Base-by-base conservation (phyloP, 495 filamentous ascomycete genomes). In the Talaromyces borbonicus region DNA sequence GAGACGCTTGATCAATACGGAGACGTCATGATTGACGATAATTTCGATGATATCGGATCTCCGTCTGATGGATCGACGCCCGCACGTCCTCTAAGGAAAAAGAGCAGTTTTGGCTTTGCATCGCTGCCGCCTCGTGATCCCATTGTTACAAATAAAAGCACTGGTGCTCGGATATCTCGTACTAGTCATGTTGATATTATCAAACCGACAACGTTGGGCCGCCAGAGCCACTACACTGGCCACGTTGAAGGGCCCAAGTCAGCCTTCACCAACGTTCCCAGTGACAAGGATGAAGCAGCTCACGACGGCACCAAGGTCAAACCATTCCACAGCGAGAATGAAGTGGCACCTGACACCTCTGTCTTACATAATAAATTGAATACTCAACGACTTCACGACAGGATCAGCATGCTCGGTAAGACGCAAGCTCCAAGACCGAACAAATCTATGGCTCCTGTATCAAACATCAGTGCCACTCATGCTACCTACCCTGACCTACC, bases 401-500 rank as follows among this genome's bases (percentile, higher is more conserved):
- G 87, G 53, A 95, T 98, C 53, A 90, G 81, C 56, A 87, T 90
- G 79, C 75, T 98, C 15, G 89, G 89, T 18, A 85, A 96, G 58
- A 72, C 78, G 1, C 84, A 88, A 54, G 69, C 82, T 35, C 69
- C 81, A 24, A 71, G 83, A 36, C 67, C 77, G 2, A 85, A 81
- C 3, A 90, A 90, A 55, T 83, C 81, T 8, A 80, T 87, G 22
- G 68, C 79, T 0, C 69, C 78, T 46, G 56, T 60, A 8, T 52
- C 66, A 22, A 61, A 64, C 3, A 25, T 60, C 5, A 48, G 70
- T 25, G 52, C 57, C 14, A 53, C 52, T 26, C 68, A 72, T 31
- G 62, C 75, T 8, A 40, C 61, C 2, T 84, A 84, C 51, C 71
- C 82, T 22, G 74, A 76, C 19, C 59, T 84, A 45, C 59, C 78